Evolutionary conservation across 306 rosid species (phyloP).

Genomic region (Prunus campanulata): DNA sequence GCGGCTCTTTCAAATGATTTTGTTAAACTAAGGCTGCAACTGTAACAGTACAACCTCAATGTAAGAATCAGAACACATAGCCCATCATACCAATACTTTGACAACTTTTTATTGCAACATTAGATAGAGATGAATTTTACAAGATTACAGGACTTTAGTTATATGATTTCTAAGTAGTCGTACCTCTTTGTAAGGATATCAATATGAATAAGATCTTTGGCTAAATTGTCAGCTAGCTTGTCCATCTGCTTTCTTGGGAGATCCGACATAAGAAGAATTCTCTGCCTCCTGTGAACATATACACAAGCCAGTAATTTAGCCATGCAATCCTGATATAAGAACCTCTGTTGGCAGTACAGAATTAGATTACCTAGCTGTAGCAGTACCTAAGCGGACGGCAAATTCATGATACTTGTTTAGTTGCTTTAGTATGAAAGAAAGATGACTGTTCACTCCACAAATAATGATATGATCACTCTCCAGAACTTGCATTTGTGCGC

Average conservation of each 20-base stretch:
- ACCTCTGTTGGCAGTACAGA: constrained; percentile 22
- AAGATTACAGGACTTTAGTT: background rate
- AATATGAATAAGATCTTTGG: constrained; percentile 78
- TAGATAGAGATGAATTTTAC: background rate
- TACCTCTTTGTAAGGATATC: constrained; percentile 93
- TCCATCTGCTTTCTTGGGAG: constrained; percentile 94
- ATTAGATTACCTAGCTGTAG: constrained; percentile 76
- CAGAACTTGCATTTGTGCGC: constrained; percentile 91
- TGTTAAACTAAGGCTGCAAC: constrained; percentile 86
- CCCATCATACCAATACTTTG: background rate
- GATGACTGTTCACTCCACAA: constrained; percentile 88
- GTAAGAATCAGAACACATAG: constrained; percentile 23
- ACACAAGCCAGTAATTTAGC: constrained; percentile 33
- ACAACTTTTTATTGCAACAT: background rate
- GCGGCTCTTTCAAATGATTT: constrained; percentile 96
- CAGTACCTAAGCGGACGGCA: constrained; percentile 93
- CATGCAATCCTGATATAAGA: constrained; percentile 28
- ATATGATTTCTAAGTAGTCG: constrained; percentile 24
- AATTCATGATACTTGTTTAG: constrained; percentile 77
- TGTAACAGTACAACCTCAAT: constrained; percentile 46
- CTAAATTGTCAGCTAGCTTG: constrained; percentile 64
- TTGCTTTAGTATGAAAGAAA: constrained; percentile 84
- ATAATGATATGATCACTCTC: constrained; percentile 94
- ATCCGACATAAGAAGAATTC: constrained; percentile 95
- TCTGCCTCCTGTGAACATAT: constrained; percentile 68